Percentiles rank a stretch among this genome's conserved stretches.
Conservation (phyloP, 106 monocot genomes). For the Allium sativum region DNA sequence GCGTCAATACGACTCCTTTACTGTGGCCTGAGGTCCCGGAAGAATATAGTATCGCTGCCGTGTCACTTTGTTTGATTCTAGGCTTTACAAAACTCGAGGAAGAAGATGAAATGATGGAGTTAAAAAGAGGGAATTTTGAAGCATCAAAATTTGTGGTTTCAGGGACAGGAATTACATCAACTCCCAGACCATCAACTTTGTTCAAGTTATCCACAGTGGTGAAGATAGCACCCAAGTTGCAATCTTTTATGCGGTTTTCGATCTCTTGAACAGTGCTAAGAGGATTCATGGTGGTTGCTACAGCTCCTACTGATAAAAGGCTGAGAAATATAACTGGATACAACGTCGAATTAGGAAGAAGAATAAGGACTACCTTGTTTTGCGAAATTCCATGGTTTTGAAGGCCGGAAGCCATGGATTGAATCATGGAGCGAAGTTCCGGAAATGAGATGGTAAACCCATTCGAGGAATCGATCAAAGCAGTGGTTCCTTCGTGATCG, state of each 20-base stretch:
- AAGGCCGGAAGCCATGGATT: conserved; percentile 42
- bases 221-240: conserved; percentile 9
- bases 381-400: conserved; percentile 14
- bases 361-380: conserved; percentile 41
- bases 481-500: conserved; percentile 18
- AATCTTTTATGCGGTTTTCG: conserved; percentile 10
- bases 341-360: conserved; percentile 43
- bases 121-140: conserved; percentile 17
- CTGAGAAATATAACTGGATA: conserved; percentile 55
- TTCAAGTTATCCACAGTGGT: conserved; percentile 8
- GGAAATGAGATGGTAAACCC: conserved; percentile 30
- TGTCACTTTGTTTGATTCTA: conserved; percentile 34
- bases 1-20: conserved; percentile 56
- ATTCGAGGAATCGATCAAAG: conserved; percentile 45
- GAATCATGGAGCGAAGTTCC: conserved; percentile 23
- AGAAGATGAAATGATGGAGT: background rate
- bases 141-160: conserved; percentile 15
- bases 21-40: conserved; percentile 66
- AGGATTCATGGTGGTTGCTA: conserved; percentile 46
- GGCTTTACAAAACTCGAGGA: conserved; percentile 12
- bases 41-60: conserved; percentile 49
- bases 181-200: conserved; percentile 9
- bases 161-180: conserved; percentile 25
- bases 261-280: conserved; percentile 39
- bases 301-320: conserved; percentile 40